These are phyloP conservation scores for Cucumis melo DNA, from an alignment of 306 rosid species.

Conservation along the genomic window DNA sequence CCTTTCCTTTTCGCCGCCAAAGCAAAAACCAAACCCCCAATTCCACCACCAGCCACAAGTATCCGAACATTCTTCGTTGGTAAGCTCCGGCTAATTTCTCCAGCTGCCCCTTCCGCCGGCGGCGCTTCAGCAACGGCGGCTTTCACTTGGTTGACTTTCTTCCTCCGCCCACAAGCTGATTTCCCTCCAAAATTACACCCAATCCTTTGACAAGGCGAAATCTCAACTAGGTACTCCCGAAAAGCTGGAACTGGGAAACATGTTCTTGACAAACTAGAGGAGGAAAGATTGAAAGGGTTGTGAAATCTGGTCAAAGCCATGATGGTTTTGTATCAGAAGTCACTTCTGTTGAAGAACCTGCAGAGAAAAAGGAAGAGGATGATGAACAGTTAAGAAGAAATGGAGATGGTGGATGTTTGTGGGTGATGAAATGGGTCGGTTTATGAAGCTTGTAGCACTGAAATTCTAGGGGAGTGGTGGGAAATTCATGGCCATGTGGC, in stretches of 20 bases:
- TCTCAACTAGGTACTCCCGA: constrained; percentile 24
- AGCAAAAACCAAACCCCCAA: constrained; percentile 89
- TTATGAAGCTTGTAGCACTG: not conserved
- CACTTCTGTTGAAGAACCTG: not conserved
- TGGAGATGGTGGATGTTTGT: not conserved
- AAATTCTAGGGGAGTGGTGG: not conserved
- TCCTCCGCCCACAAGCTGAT: constrained; percentile 16
- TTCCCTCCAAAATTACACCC: constrained; percentile 17
- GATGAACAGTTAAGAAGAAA: not conserved
- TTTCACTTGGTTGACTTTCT: constrained; percentile 20
- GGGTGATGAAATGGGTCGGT: not conserved
- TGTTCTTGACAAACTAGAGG: constrained; percentile 32
- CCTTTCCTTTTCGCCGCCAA: constrained; percentile 88
- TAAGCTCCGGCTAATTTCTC: constrained; percentile 2
- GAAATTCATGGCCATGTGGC: not conserved
- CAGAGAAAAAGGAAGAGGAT: not conserved
- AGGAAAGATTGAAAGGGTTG: constrained; percentile 40
- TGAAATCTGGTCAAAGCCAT: constrained; percentile 42
- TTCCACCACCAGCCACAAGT: constrained; percentile 94
- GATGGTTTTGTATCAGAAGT: not conserved
- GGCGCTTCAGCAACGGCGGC: constrained; percentile 36
- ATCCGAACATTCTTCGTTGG: constrained; percentile 37
- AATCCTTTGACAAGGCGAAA: constrained; percentile 15
- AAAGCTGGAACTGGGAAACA: constrained; percentile 22
- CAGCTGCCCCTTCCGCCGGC: constrained; percentile 8